These are phyloP conservation scores for Phaseolus lunatus DNA, from an alignment of 306 rosid genomes.

Conservation along the genomic window DNA sequence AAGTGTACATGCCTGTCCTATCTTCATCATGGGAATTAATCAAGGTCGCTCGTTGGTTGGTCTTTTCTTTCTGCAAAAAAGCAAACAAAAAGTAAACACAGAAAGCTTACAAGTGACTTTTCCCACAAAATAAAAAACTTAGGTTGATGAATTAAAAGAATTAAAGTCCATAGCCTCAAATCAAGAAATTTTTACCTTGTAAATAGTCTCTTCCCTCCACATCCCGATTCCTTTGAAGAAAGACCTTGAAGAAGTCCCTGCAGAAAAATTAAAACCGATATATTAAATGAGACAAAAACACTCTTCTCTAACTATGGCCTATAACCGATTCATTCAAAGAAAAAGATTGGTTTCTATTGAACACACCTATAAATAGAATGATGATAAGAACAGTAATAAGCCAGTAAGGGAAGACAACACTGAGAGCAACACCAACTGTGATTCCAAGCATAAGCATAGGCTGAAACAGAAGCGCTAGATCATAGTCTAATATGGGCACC, in stretches of 20 bases:
- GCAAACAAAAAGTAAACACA: slow-evolving; percentile 3
- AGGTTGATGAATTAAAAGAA: not conserved
- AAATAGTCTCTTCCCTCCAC: slow-evolving; percentile 83
- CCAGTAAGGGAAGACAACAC: slow-evolving; percentile 97
- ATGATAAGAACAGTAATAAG: slow-evolving; percentile 89
- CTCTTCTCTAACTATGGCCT: not conserved
- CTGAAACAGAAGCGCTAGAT: slow-evolving; percentile 86
- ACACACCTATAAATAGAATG: slow-evolving; percentile 76
- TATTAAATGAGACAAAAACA: not conserved
- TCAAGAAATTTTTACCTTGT: slow-evolving; percentile 53
- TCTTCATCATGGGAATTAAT: slow-evolving; percentile 61
- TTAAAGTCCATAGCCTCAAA: not conserved
- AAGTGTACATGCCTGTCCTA: slow-evolving; percentile 42
- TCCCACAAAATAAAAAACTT: not conserved
- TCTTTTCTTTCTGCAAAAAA: slow-evolving; percentile 63
- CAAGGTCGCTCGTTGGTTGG: slow-evolving; percentile 42
- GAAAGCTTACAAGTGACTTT: not conserved
- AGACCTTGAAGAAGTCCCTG: slow-evolving; percentile 91
- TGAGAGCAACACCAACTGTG: slow-evolving; percentile 84
- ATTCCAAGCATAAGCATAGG: slow-evolving; percentile 97
- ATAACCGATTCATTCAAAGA: not conserved
- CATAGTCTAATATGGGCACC: slow-evolving; percentile 86
- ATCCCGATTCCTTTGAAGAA: slow-evolving; percentile 70
- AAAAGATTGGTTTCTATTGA: no score
- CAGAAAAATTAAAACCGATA: not conserved